Base-by-base conservation (phyloP, 2,329 filamentous ascomycete genomes). In the Cladophialophora yegresii region DNA sequence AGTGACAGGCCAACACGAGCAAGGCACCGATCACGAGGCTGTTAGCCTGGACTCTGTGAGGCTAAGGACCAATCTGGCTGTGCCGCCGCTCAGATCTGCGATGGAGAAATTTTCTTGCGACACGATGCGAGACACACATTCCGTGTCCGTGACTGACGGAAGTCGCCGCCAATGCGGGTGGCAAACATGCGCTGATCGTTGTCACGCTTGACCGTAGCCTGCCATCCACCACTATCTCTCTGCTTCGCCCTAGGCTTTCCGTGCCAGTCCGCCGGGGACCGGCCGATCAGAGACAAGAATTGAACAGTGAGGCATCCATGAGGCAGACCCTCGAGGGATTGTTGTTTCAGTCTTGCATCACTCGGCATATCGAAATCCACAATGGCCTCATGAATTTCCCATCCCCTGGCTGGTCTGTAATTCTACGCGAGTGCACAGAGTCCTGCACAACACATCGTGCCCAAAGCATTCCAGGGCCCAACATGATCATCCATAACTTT, bases 21-120 rank as follows among this genome's bases (percentile, higher is more conserved):
- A 26, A 28, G 20, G 47, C 8, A 28, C 22, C 1, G 47, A 66
- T 59, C 60, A 62, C 64, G 57, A 66, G 64, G 64, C 57, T 60
- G 43, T 50, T 61, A 61, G 64, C 47, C 59, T 50, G 20, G 22
- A 10, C 43, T 49, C 12, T 33, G 56, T 10, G 16, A 16, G 26
- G 20, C 33, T 55, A 49, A 30, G 28, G 20, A 12, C 47, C 47
- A 63, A 54, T 58, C 54, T 66, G 53, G 56, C 57, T 49, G 36
- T 56, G 26, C 13, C 54, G 51, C 51, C 49, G 28, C 47, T 23
- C 47, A 13, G 47, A 51, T 60, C 50, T 56, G 30, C 57, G 59
- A 45, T 32, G 36, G 30, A 43, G 50, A 63, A 43, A 43, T 43
- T 43, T 43, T 43, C 36, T 43, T 43, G 36, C 36, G 36, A 20